A percentile compares a stretch with the other conserved stretches of the same genome.
Conservation (phyloP, 148 eudicot genomes). For the Nyssa sinensis region DNA sequence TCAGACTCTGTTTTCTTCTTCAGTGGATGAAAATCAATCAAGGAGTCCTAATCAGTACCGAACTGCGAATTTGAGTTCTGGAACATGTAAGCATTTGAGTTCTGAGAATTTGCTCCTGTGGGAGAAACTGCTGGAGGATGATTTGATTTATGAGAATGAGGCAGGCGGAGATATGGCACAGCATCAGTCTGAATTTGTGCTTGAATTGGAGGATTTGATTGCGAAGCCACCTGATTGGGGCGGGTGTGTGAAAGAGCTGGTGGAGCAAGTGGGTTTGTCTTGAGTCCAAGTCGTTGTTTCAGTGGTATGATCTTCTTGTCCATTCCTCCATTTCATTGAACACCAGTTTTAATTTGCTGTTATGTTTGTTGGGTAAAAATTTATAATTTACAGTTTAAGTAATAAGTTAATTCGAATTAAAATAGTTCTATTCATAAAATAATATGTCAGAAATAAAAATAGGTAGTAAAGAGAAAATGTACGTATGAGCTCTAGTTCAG, state of each 20-base stretch:
- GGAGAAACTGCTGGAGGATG: slow-evolving; percentile 75
- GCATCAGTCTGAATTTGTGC: slow-evolving; percentile 30
- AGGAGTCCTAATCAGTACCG: slow-evolving; percentile 23
- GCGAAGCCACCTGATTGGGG: slow-evolving; percentile 27
- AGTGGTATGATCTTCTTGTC: slow-evolving; percentile 6
- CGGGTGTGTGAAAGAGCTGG: slow-evolving; percentile 10
- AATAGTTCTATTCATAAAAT: too few species aligned
- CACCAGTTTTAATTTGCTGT: not conserved
- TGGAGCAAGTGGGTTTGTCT: slow-evolving; percentile 32
- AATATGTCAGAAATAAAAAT: too few species aligned
- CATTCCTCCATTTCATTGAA: not conserved
- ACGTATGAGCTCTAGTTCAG: too few species aligned
- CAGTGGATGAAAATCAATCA: slow-evolving; percentile 21
- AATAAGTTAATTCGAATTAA: too few species aligned
- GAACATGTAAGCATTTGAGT: slow-evolving; percentile 25
- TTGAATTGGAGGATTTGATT: slow-evolving; percentile 56
- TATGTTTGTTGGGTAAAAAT: too few species aligned
- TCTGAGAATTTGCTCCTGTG: slow-evolving; percentile 52
- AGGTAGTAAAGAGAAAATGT: too few species aligned
- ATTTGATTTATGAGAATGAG: slow-evolving; percentile 44
- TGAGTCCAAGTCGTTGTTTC: not conserved
- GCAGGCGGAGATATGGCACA: slow-evolving; percentile 7
- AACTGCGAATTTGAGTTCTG: slow-evolving; percentile 24
- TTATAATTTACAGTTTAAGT: too few species aligned
- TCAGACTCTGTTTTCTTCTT: slow-evolving; percentile 22